Evolutionary conservation across 129 eudicot genomes (phyloP).

Genomic region (sunflower (Helianthus annuus)): HanXRQr2.0-SUNRISE NC_035433.2:140447805-140448304

Average conservation of each 20-base stretch:
- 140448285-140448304: neutral
- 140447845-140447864: too few relatives aligned
- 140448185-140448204: neutral
- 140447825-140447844: too few relatives aligned
- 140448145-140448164: slow-evolving; percentile 2
- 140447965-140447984: neutral
- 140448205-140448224: slow-evolving; percentile 2
- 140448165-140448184: slow-evolving; percentile 10
- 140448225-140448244: neutral
- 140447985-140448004: slow-evolving; percentile 5
- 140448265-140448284: neutral
- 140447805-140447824: too few relatives aligned
- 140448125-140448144: slow-evolving; percentile 22
- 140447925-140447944: too few relatives aligned
- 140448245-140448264: neutral
- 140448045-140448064: slow-evolving; percentile 42
- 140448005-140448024: slow-evolving; percentile 21
- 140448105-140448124: slow-evolving; percentile 40
- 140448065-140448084: slow-evolving; percentile 24
- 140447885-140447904: too few relatives aligned
- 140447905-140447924: too few relatives aligned
- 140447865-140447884: too few relatives aligned
- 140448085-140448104: slow-evolving; percentile 25
- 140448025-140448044: slow-evolving; percentile 34
- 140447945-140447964: neutral